Evolutionary conservation across 2,329 filamentous ascomycete species (phyloP), one percentile per base, ranked within the genome.

Genomic region (Coniochaeta sp.): DNA sequence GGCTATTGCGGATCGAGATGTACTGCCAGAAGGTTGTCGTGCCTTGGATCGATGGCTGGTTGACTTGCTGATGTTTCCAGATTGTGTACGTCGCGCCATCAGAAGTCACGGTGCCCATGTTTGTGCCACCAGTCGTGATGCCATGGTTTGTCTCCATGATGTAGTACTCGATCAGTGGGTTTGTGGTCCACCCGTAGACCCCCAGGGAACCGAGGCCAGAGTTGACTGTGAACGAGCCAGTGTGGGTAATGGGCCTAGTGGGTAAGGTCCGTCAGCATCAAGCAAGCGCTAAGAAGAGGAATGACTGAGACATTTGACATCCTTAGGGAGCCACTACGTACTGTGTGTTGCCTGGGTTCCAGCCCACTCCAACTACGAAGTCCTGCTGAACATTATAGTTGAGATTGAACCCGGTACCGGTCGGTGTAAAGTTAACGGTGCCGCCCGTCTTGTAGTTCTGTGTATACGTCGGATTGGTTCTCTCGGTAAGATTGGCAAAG

Each of bases 361-460:
- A 86, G 54, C 83, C 83, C 68, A 84, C 85, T 58, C 83, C 83
- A 62, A 76, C 81, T 47, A 84, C 81, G 60, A 84, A 82, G 72
- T 84, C 81, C 26, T 77, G 77, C 7, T 69, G 71, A 61, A 74
- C 72, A 9, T 67, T 72, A 72, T 79, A 82, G 28, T 62, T 68
- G 1, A 79, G 75, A 2, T 68, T 72, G 72, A 81, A 81, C 8
- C 70, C 69, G 57, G 67, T 67, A 58, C 57, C 64, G 22, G 31
- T 52, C 1, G 70, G 66, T 1, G 59, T 59, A 62, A 67, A 72
- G 62, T 71, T 67, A 64, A 72, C 69, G 43, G 69, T 70, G 26
- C 77, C 77, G 19, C 67, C 67, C 7, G 69, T 69, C 44, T 72
- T 73, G 64, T 79, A 79, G 64, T 71, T 73, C 64, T 79, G 79